Conservation (phyloP, 2,329 filamentous ascomycete species). For the Helotiales sp. region DNA sequence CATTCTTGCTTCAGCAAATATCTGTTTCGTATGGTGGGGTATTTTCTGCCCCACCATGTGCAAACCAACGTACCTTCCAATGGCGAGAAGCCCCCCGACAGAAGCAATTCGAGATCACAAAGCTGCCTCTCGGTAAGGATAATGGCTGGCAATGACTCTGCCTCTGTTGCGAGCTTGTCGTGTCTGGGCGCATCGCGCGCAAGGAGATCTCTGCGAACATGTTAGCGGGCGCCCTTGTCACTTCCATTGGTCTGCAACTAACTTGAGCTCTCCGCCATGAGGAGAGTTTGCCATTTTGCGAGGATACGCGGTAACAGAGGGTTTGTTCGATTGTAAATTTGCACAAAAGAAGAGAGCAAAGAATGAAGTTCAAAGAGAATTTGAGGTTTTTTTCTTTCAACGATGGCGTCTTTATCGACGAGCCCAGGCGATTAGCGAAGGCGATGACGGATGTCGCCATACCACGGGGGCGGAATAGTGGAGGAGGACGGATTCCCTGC, state of each 20-base stretch:
- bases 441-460: too few relatives aligned
- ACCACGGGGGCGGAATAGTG: too few relatives aligned
- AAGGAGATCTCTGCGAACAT: constrained; percentile 66
- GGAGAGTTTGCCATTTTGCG: constrained; percentile 66
- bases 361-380: not conserved
- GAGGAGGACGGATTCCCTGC: too few relatives aligned
- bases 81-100: constrained; percentile 97
- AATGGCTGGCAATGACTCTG: constrained; percentile 82
- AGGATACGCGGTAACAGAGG: constrained; percentile 6
- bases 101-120: constrained; percentile 94
- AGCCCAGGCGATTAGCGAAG: too few relatives aligned
- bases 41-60: constrained; percentile 25
- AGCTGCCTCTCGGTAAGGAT: constrained; percentile 90
- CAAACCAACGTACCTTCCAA: constrained; percentile 72
- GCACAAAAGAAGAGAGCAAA: not conserved
- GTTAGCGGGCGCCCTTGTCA: constrained; percentile 1
- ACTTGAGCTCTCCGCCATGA: constrained; percentile 91
- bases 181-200: constrained; percentile 87
- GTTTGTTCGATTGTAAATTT: not conserved
- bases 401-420: not conserved
- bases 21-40: constrained; percentile 24
- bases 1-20: constrained; percentile 13
- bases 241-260: constrained; percentile 3
- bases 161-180: constrained; percentile 76
- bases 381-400: not conserved